These are phyloP conservation scores for Phtheirospermum japonicum DNA, from an alignment of 257 asterid genomes.

Conservation along the genomic window DNA sequence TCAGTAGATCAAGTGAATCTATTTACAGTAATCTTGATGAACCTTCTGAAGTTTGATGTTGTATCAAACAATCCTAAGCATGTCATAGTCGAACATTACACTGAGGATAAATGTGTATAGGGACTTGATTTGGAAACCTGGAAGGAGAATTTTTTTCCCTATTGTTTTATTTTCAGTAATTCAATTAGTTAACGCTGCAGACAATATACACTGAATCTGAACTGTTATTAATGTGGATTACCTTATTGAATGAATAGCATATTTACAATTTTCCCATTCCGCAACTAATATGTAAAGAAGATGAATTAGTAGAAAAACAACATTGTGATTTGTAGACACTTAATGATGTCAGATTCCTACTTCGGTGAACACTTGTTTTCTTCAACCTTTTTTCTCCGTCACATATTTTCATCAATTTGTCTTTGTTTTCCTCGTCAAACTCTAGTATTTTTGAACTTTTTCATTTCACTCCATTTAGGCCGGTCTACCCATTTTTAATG, in stretches of 20 bases:
- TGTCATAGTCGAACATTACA: background rate
- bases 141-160: background rate
- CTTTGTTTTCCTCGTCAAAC: background rate
- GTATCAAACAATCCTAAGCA: background rate
- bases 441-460: slow-evolving; percentile 5
- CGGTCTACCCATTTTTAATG: slow-evolving; percentile 1
- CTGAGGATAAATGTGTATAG: background rate
- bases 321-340: background rate
- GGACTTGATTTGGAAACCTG: background rate
- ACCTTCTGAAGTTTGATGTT: background rate
- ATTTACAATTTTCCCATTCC: background rate
- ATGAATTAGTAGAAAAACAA: background rate
- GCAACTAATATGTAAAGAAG: slow-evolving; percentile 4
- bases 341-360: slow-evolving; percentile 3
- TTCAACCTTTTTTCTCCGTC: background rate
- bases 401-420: background rate
- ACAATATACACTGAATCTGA: background rate
- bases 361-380: background rate
- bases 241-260: background rate
- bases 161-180: background rate
- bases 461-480: background rate
- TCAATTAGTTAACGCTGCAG: background rate
- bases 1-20: background rate
- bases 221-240: background rate
- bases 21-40: background rate